Base-by-base conservation (phyloP, 179 eudicot species). In the Camellia oleifera region DNA sequence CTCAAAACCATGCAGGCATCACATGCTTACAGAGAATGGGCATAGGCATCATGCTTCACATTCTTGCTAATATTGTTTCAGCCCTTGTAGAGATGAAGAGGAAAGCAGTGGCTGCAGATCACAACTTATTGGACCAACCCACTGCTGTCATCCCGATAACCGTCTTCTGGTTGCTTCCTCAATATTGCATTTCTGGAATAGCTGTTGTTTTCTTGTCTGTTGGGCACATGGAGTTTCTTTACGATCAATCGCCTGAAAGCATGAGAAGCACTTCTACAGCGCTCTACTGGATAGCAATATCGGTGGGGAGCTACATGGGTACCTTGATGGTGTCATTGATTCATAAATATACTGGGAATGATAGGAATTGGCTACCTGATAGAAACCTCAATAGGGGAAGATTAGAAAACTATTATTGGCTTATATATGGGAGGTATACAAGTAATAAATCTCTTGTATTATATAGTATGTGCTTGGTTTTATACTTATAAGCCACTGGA, bases 1-100 rank as follows among this genome's bases (percentile, higher is more conserved):
- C 94, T 5, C 61, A 84, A 54, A 86, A 89, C 12, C 94, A 92
- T 15, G 18, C 86, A 3, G 94, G 94, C 48, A 66, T 91, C 86
- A 89, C 94, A 0, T 87, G 87, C 86, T 78, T 91, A 42, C 94
- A 91, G 69, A 77, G 94, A 61, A 91, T 91, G 92, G 94, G 94
- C 3, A 82, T 91, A 15, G 94, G 94, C 4, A 82, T 86, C 8
- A 80, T 44, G 17, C 82, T 91, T 69, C 88, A 88, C 89, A 91
- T 89, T 54, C 71, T 91, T 2, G 89, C 89, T 12, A 89, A 91
- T 5, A 1, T 84, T 2, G 66, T 80, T 9, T 82, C 90, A 26
- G 82, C 91, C 18, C 20, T 88, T 4, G 72, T 86, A 12, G 94
- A 91, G 82, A 75, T 76, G 20, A 89, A 88, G 80, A 75, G 94